These are phyloP conservation scores for Tolypocladium cylindrosporum DNA, from an alignment of 2,329 filamentous ascomycete genomes.

Conservation along the genomic window DNA sequence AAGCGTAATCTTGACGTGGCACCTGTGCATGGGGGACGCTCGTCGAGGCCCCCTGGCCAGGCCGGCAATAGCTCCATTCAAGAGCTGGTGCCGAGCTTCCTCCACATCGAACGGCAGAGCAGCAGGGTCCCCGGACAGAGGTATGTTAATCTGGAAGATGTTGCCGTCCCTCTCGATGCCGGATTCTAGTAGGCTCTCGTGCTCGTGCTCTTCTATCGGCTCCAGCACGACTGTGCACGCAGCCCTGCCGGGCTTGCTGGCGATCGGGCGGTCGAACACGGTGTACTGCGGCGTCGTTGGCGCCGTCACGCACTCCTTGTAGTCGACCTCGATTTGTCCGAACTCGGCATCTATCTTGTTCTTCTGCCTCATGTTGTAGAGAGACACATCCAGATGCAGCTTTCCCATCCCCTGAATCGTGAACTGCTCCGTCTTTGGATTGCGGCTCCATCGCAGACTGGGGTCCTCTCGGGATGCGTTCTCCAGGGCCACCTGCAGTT, in stretches of 20 bases:
- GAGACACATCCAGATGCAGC: constrained; percentile 85
- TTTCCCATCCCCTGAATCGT: constrained; percentile 94
- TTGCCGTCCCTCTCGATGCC: constrained; percentile 60
- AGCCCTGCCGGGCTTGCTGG: constrained; percentile 69
- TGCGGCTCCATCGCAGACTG: constrained; percentile 72
- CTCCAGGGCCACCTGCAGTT: constrained; percentile 64
- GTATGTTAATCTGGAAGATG: constrained; percentile 45
- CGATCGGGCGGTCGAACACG: constrained; percentile 69
- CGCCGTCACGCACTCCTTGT: constrained; percentile 68
- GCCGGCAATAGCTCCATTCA: constrained; percentile 74
- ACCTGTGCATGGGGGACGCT: constrained; percentile 69
- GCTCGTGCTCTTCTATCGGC: constrained; percentile 39
- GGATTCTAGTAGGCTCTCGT: constrained; percentile 27
- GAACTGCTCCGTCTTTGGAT: constrained; percentile 88
- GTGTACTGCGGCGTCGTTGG: constrained; percentile 46
- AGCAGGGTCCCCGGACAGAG: constrained; percentile 35
- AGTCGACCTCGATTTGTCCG: constrained; percentile 89
- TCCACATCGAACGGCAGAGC: constrained; percentile 39
- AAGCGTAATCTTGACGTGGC: constrained; percentile 59
- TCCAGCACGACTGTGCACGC: constrained; percentile 60
- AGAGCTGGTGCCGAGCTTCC: constrained; percentile 47
- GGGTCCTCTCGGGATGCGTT: constrained; percentile 86
- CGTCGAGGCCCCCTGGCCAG: constrained; percentile 76
- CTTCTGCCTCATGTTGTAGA: constrained; percentile 78
- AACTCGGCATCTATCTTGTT: constrained; percentile 82